Evolutionary conservation across 108 stramenopile genomes (phyloP), one percentile per base, ranked within the genome.

Genomic region (Licmophora abbreviata): DNA sequence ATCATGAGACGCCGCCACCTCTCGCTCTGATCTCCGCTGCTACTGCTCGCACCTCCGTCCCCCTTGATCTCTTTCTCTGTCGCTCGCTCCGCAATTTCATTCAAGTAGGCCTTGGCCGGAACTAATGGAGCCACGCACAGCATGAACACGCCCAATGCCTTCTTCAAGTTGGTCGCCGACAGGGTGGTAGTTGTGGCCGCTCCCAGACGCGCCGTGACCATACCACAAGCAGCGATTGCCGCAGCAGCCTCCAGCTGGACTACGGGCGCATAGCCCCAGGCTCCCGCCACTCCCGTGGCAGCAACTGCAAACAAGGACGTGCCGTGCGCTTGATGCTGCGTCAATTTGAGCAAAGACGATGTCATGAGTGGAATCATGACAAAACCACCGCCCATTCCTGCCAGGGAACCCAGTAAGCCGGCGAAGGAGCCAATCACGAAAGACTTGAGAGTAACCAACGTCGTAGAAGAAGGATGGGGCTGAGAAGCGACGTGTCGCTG

Each of bases 311-410:
- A 92, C 15, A 95, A 46, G 2, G 81, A 83, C 1, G 92, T 95
- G 0, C 84, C 95, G 64, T 94, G 92, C 6, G 95, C 95, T 58
- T 81, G 74, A 69, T 95, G 95, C 50, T 94, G 93, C 11, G 71
- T 59, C 36, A 95, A 57, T 29, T 78, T 44, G 7, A 92, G 61
- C 48, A 79, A 47, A 21, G 34, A 15, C 1, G 70, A 59, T 6
- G 78, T 79, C 68, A 79, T 69, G 9, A 73, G 37, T 4, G 77
- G 77, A 25, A 79, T 94, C 79, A 92, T 91, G 31, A 95, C 71
- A 52, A 95, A 95, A 6, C 91, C 95, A 20, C 95, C 95, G 0
- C 94, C 94, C 82, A 93, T 81, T 3, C 94, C 94, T 9, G 85
- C 92, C 17, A 95, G 58, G 2, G 77, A 83, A 17, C 94, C 94